Conservation (phyloP, 768 basidiomycete genomes). For the Trametopsis cervina region DNA sequence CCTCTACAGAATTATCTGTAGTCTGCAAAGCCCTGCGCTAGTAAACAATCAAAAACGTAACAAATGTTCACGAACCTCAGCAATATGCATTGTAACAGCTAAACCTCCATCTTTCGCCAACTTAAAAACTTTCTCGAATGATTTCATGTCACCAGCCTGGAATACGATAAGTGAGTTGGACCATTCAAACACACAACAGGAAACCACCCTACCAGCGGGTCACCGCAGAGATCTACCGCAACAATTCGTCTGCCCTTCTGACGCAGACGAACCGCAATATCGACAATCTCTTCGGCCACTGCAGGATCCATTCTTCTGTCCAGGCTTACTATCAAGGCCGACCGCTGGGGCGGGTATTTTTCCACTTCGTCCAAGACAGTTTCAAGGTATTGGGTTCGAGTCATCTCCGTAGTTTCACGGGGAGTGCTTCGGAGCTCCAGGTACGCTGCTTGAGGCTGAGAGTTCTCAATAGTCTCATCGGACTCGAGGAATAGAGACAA, state of each 20-base stretch:
- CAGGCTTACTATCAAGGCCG: constrained; percentile 66
- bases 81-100: constrained; percentile 74
- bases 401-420: constrained; percentile 50
- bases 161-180: no score
- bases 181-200: not conserved
- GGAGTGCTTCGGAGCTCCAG: constrained; percentile 85
- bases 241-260: constrained; percentile 55
- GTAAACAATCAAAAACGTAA: not conserved
- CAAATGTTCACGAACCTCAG: constrained; percentile 47
- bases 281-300: constrained; percentile 49
- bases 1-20: constrained; percentile 38
- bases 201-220: constrained; percentile 39
- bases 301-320: constrained; percentile 58
- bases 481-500: constrained; percentile 52
- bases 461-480: constrained; percentile 13
- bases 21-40: constrained; percentile 30
- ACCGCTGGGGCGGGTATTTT: constrained; percentile 40
- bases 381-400: constrained; percentile 50
- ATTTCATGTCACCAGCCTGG: constrained; percentile 48
- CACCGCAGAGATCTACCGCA: constrained; percentile 77
- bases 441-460: constrained; percentile 52
- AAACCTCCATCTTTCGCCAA: constrained; percentile 54
- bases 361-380: constrained; percentile 62
- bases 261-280: constrained; percentile 48
- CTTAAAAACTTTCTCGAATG: constrained; percentile 44